Percentiles rank a stretch among this genome's conserved stretches.
Evolutionary conservation across 2,329 filamentous ascomycete genomes (phyloP).

Genomic region (Lasiodiplodia hormozganensis): DNA sequence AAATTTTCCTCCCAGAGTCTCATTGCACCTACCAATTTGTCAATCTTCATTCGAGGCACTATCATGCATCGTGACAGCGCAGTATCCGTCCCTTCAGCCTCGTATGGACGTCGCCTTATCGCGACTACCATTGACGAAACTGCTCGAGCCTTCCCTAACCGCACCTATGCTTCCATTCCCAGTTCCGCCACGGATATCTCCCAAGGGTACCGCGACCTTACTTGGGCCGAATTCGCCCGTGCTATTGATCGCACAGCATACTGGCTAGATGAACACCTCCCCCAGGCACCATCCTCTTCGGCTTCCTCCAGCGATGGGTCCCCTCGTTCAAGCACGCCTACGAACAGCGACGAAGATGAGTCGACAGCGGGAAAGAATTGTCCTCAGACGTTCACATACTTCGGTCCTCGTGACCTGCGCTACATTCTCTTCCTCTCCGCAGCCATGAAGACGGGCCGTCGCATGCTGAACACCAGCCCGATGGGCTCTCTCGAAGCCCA

Average conservation of each 20-base stretch:
- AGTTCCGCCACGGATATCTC: background rate
- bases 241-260: constrained; percentile 11
- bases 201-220: constrained; percentile 16
- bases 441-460: constrained; percentile 29
- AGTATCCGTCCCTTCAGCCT: no score
- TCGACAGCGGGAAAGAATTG: background rate
- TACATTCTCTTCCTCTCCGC: constrained; percentile 33
- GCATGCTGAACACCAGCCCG: constrained; percentile 23
- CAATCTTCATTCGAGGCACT: background rate
- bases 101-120: background rate
- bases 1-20: rapidly evolving
- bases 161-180: constrained; percentile 20
- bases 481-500: constrained; percentile 19
- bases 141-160: background rate
- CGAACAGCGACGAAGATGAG: background rate
- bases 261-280: constrained; percentile 13
- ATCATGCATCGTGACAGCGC: background rate
- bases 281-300: background rate
- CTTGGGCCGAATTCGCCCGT: background rate
- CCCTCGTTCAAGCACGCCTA: background rate
- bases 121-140: background rate
- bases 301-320: background rate
- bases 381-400: constrained; percentile 7
- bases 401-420: constrained; percentile 32
- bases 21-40: background rate